These are phyloP conservation scores for Syzygium oleosum DNA, from an alignment of 345 rosid genomes.

Conservation along the genomic window DNA sequence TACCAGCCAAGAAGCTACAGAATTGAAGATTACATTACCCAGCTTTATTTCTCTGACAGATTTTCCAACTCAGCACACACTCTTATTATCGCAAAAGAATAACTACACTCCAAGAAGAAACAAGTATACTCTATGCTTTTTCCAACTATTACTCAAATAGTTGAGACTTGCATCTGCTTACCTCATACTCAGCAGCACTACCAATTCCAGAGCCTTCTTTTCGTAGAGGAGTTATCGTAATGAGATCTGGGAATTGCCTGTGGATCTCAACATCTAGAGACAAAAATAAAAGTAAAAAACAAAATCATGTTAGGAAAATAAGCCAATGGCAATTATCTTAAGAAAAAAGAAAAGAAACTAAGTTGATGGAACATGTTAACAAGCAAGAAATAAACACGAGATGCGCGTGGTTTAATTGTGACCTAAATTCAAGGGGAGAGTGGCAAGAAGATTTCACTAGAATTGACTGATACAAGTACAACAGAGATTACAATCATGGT, in stretches of 20 bases:
- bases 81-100: not conserved
- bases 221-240: slow-evolving; percentile 32
- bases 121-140: not conserved
- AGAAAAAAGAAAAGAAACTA: not conserved
- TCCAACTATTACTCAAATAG: not conserved
- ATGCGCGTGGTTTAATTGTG: not conserved
- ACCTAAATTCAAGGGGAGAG: not conserved
- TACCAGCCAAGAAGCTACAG: not conserved
- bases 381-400: not conserved
- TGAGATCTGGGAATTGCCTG: slow-evolving; percentile 35
- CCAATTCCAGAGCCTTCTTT: slow-evolving; percentile 61
- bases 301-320: not conserved
- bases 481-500: not conserved
- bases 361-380: not conserved
- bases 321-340: not conserved
- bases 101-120: not conserved
- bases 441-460: not conserved
- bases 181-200: slow-evolving; percentile 55
- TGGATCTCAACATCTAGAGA: slow-evolving; percentile 62
- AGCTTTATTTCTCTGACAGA: not conserved
- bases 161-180: slow-evolving; percentile 10
- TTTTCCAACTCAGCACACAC: not conserved
- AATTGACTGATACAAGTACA: not conserved
- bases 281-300: not conserved
- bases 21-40: not conserved